Evolutionary conservation across 352 stramenopile species (phyloP), one percentile per base, ranked within the genome.

Genomic region (Ophiocytium majus): DNA sequence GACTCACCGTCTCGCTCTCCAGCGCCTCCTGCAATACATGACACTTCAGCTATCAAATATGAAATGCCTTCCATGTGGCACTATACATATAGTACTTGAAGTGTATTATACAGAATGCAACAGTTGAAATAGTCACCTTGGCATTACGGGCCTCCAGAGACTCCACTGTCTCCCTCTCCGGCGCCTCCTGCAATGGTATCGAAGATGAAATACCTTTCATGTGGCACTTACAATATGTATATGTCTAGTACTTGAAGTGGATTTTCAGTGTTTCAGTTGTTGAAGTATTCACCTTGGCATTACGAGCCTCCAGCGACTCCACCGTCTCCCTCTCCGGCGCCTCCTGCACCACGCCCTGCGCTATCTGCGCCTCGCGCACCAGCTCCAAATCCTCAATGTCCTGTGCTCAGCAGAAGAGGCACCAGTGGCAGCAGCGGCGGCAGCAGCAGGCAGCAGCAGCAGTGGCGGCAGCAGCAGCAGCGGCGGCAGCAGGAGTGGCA

Each of bases 381-480:
- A 90, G 79, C 75, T 89, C 84, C 0, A 90, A 79, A 75, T 90
- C 86, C 14, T 89, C 86, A 32, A 80, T 76, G 76, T 88, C 84
- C n/a, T 81, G 50, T 9, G 49, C 17, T 23, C 57, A 71, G 23
- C 57, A 23, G 35, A 78, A 43, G 35, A 5, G 17, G 35, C 32
- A 17, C 66, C 5, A 78, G 32, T 78, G 35, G 5, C 32, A n/a
- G n/a, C n/a, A n/a, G n/a, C n/a, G n/a, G 57, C 23, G 23, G 57
- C 57, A 71, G 28, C 28, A 28, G 28, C 23, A 71, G 28, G 28
- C 19, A 23, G 57, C 23, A 28, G 23, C 28, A 71, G 19, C 28
- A 23, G 28, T 71, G 28, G 23, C 23, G 23, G 28, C 57, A 71
- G 19, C 19, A 23, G 28, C 28, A 71, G 23, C 19, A 71, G 28